A percentile compares a stretch with the other conserved stretches of the same genome.
These are phyloP conservation scores for Hyphodiscus sp. DNA, from an alignment of 2,329 filamentous ascomycete species.

Conservation along the genomic window DNA sequence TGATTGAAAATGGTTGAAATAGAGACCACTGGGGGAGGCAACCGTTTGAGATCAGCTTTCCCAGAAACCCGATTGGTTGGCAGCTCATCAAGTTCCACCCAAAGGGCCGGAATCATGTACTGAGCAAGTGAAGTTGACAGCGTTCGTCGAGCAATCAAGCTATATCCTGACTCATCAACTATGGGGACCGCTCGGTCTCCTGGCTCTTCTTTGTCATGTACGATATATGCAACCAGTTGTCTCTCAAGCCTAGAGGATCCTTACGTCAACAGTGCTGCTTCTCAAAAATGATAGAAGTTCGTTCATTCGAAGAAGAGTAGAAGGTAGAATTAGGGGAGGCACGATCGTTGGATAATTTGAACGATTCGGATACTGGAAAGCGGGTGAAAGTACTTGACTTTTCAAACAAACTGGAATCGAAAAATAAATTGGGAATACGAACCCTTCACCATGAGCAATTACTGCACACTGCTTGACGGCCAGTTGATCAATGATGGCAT, in stretches of 20 bases:
- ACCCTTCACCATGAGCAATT: conserved; percentile 64
- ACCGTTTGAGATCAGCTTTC: conserved; percentile 66
- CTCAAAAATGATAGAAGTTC: too few relatives aligned
- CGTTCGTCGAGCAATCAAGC: conserved; percentile 58
- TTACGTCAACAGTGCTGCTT: too few relatives aligned
- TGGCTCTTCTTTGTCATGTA: conserved; percentile 55
- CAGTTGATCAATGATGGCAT: conserved; percentile 61
- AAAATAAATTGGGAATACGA: too few relatives aligned
- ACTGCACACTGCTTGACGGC: conserved; percentile 68
- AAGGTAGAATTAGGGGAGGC: too few relatives aligned
- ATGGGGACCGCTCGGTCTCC: conserved; percentile 54
- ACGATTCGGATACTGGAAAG: too few relatives aligned
- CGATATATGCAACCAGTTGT: conserved; percentile 71
- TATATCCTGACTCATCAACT: conserved; percentile 66
- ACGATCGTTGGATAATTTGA: too few relatives aligned
- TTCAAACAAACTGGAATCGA: too few relatives aligned
- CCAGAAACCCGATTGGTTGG: conserved; percentile 75
- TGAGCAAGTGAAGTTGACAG: conserved; percentile 64
- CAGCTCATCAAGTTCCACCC: conserved; percentile 65
- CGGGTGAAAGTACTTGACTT: too few relatives aligned
- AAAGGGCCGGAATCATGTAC: conserved; percentile 77
- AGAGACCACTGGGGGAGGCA: conserved; percentile 58
- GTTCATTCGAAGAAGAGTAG: too few relatives aligned
- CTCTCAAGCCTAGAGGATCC: conserved; percentile 45
- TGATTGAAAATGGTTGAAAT: conserved; percentile 33